phyloP scores from a whole-genome alignment of 768 basidiomycete species.

The Pleurotus tuoliensis region DNA sequence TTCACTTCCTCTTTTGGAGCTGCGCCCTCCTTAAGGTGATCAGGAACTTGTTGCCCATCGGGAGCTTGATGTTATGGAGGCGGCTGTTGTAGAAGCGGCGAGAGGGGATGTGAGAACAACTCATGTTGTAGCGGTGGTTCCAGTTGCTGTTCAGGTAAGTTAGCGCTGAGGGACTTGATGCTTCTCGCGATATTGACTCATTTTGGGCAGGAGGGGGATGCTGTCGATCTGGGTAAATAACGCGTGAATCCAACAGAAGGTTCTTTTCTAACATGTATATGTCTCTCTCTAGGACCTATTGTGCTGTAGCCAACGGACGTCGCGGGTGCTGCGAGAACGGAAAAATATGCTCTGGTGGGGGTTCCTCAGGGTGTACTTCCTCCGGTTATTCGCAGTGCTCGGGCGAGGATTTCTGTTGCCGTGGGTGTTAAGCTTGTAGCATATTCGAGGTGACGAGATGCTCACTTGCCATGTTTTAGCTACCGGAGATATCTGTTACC shows the following conservation, averaged over 20 bases:
- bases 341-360: neutral
- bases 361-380: neutral
- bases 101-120: neutral
- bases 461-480: neutral
- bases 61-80: neutral
- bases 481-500: slow-evolving; percentile 2
- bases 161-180: neutral
- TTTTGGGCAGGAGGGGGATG: neutral
- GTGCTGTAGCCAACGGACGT: neutral
- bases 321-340: slow-evolving; percentile 1
- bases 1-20: neutral
- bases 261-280: neutral
- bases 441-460: no score
- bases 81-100: neutral
- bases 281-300: neutral
- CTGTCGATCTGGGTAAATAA: neutral
- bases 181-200: neutral
- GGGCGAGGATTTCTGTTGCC: slow-evolving; percentile 4
- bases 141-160: neutral
- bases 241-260: neutral
- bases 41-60: neutral
- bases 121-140: neutral
- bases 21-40: neutral
- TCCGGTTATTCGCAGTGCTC: neutral
- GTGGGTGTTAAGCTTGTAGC: neutral